Conservation (phyloP, 306 rosid species). For the Prunus armeniaca region DNA sequence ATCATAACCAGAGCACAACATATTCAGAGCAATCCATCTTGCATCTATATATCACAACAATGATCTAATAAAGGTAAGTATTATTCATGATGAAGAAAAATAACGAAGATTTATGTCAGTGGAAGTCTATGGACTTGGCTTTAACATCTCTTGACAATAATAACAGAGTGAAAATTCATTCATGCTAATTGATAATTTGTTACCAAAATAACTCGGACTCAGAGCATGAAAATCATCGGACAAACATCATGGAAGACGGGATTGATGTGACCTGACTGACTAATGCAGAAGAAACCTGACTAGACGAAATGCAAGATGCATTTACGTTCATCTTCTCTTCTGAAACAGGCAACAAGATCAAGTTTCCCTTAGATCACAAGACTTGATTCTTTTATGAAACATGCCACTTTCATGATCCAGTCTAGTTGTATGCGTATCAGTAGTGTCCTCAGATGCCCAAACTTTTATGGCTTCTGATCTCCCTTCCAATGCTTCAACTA, state of each 20-base stretch:
- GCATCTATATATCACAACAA: neutral
- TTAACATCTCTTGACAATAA: no score
- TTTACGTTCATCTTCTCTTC: conserved; percentile 43
- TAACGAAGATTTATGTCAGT: no score
- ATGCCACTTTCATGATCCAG: conserved; percentile 27
- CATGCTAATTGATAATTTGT: no score
- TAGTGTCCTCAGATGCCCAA: conserved; percentile 39
- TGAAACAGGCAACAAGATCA: conserved; percentile 30
- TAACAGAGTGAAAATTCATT: no score
- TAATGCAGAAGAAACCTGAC: conserved; percentile 57
- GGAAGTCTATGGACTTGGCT: no score
- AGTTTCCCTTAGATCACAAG: conserved; percentile 29
- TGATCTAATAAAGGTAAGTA: neutral
- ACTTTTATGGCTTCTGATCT: conserved; percentile 33
- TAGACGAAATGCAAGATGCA: conserved; percentile 38
- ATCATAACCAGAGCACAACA: neutral
- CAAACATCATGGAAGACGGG: no score
- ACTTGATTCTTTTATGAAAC: conserved; percentile 14
- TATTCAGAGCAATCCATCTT: neutral
- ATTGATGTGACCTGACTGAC: conserved; percentile 49
- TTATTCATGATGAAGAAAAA: no score
- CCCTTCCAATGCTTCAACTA: conserved; percentile 72
- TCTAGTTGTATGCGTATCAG: conserved; percentile 29
- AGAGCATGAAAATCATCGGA: no score
- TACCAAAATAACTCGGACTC: no score